Evolutionary conservation across 768 basidiomycete species (phyloP).

Genomic region (Trametes sanguinea): DNA sequence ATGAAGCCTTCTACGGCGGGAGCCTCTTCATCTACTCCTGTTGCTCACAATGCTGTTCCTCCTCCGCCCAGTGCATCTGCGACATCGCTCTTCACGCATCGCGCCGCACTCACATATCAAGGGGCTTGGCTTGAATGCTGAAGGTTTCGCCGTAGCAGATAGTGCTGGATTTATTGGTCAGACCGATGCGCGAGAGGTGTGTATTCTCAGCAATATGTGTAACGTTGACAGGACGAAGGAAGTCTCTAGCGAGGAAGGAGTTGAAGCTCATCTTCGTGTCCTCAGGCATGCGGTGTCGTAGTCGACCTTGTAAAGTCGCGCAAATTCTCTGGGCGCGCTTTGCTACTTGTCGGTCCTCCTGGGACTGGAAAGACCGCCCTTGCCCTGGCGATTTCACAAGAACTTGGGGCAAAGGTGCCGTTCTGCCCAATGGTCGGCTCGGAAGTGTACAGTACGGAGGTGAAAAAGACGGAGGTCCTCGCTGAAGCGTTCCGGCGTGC

Average conservation of each 20-base stretch:
- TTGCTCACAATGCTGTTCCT: conserved; percentile 67
- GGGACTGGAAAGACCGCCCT: conserved; percentile 98
- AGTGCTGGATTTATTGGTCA: conserved; percentile 92
- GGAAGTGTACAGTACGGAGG: conserved; percentile 95
- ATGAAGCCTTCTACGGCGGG: conserved; percentile 26
- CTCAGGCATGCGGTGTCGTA: conserved; percentile 86
- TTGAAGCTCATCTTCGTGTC: not conserved
- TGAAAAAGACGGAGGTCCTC: conserved; percentile 98
- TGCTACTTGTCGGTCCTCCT: conserved; percentile 91
- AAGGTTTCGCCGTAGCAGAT: conserved; percentile 74
- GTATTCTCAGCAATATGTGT: conserved; percentile 10
- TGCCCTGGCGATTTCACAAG: conserved; percentile 93
- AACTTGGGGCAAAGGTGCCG: conserved; percentile 91
- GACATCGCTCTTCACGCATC: conserved; percentile 72
- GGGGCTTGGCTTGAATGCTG: conserved; percentile 85
- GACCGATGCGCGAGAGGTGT: conserved; percentile 84
- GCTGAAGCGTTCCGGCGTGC: conserved; percentile 94
- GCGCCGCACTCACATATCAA: conserved; percentile 97
- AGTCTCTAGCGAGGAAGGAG: too few relatives aligned
- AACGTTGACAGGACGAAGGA: too few relatives aligned
- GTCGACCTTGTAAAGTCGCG: conserved; percentile 89
- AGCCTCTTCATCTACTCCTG: conserved; percentile 33
- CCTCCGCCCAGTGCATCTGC: conserved; percentile 65
- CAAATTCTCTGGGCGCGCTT: conserved; percentile 91
- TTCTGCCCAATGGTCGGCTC: conserved; percentile 99